Conservation (phyloP, 1,284 basidiomycete genomes). For the Tylopilus sp. region DNA sequence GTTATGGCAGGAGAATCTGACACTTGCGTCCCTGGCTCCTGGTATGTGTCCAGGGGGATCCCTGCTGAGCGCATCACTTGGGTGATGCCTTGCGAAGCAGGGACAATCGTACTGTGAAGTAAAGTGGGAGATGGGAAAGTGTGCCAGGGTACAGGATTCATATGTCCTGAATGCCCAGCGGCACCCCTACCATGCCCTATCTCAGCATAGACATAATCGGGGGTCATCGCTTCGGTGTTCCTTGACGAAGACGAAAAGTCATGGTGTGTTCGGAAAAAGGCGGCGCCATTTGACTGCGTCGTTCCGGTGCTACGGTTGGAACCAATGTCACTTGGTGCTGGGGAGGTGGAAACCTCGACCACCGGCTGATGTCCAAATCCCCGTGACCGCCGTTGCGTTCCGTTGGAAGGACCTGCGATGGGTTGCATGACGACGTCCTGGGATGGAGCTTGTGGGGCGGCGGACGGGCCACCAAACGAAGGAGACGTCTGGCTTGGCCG, state of each 20-base stretch:
- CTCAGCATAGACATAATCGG: conserved; percentile 71
- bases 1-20: conserved; percentile 9
- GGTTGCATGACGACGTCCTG: conserved; percentile 22
- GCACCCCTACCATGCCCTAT: conserved; percentile 69
- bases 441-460: conserved; percentile 4
- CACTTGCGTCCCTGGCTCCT: conserved; percentile 10
- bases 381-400: conserved; percentile 32
- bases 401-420: conserved; percentile 16
- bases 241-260: conserved; percentile 41
- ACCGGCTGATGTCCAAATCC: conserved; percentile 59
- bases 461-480: conserved; percentile 5
- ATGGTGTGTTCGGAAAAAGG: conserved; percentile 60
- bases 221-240: conserved; percentile 60
- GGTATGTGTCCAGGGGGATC: conserved; percentile 25
- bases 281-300: conserved; percentile 51
- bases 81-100: conserved; percentile 33
- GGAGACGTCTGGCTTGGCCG: conserved; percentile 21
- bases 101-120: conserved; percentile 17
- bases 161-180: conserved; percentile 24
- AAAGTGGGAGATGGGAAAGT: conserved; percentile 19
- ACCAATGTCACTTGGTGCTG: conserved; percentile 53
- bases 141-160: conserved; percentile 19
- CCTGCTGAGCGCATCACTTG: conserved; percentile 38
- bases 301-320: conserved; percentile 53
- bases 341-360: conserved; percentile 57